Conservation (phyloP, 2,329 filamentous ascomycete species). For the Apiospora hydei region DNA sequence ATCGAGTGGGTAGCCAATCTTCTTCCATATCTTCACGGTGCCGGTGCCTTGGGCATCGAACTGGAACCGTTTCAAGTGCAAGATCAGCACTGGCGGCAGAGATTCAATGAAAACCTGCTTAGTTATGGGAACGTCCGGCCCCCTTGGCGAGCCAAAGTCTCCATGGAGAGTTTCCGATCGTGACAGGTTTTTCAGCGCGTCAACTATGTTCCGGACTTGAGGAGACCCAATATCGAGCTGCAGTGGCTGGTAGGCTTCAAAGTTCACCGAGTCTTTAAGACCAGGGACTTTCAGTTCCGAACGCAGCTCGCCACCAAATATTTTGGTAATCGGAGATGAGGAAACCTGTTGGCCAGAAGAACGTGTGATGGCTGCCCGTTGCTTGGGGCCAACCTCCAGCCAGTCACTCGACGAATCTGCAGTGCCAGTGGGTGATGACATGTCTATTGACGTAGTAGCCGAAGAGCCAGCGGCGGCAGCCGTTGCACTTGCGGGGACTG, state of each 20-base stretch:
- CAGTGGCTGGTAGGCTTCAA: conserved; percentile 92
- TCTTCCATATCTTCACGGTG: conserved; percentile 98
- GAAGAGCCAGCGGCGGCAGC: conserved; percentile 43
- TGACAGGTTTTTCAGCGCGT: conserved; percentile 86
- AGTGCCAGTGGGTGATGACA: conserved; percentile 53
- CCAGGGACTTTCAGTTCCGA: conserved; percentile 90
- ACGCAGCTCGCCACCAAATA: conserved; percentile 90
- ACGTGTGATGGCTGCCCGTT: conserved; percentile 84
- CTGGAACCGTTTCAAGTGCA: conserved; percentile 97
- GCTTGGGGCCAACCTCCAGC: conserved; percentile 93
- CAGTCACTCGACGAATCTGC: conserved; percentile 69
- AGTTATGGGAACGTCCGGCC: conserved; percentile 78
- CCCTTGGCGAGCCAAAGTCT: conserved; percentile 81
- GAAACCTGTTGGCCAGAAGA: conserved; percentile 77
- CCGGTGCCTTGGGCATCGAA: conserved; percentile 84
- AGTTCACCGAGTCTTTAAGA: conserved; percentile 87
- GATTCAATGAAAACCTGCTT: conserved; percentile 97
- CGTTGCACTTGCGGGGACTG: conserved; percentile 35
- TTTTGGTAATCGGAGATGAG: conserved; percentile 88
- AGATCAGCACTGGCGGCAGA: conserved; percentile 87
- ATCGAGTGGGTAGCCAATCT: conserved; percentile 92
- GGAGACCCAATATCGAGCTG: conserved; percentile 93
- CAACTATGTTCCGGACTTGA: conserved; percentile 87
- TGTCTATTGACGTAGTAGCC: conserved; percentile 42
- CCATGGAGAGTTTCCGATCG: conserved; percentile 85